Conservation (phyloP, 1,284 basidiomycete species). For the Leccinum variabile region DNA sequence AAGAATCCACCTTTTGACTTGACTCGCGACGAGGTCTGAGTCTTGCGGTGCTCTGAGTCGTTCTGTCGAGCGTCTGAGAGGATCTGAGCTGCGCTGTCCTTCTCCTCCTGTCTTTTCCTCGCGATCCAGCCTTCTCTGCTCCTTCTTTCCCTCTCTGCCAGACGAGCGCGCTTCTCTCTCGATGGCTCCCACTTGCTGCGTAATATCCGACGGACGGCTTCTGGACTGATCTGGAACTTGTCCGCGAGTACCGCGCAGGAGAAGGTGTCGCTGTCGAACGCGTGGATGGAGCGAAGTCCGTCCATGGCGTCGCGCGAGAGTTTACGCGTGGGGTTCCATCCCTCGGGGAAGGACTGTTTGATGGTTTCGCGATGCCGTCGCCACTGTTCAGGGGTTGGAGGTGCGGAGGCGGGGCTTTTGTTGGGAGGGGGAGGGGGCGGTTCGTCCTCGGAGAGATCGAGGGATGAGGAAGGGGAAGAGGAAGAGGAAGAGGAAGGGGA, state of each 20-base stretch:
- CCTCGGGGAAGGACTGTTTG: constrained; percentile 65
- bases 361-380: constrained; percentile 57
- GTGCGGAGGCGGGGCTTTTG: constrained; percentile 34
- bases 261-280: constrained; percentile 68
- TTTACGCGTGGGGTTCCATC: constrained; percentile 86
- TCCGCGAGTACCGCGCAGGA: constrained; percentile 71
- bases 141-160: constrained; percentile 61
- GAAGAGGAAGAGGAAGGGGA: constrained; percentile 17
- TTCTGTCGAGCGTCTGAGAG: constrained; percentile 24
- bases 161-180: constrained; percentile 51
- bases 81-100: constrained; percentile 32
- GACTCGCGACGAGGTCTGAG: constrained; percentile 24
- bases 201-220: constrained; percentile 84
- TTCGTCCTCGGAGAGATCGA: constrained; percentile 56
- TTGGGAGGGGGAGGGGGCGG: constrained; percentile 45
- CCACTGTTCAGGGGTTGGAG: constrained; percentile 55
- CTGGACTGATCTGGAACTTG: constrained; percentile 81
- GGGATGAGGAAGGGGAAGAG: constrained; percentile 17
- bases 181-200: constrained; percentile 78
- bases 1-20: constrained; percentile 40
- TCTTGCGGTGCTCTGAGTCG: constrained; percentile 20
- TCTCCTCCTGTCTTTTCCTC: constrained; percentile 46
- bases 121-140: constrained; percentile 44
- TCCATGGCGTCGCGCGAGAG: constrained; percentile 92
- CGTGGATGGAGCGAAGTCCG: constrained; percentile 72